phyloP scores from a whole-genome alignment of 169 alveolate genomes.

The Cryptosporidium xiaoi region DNA sequence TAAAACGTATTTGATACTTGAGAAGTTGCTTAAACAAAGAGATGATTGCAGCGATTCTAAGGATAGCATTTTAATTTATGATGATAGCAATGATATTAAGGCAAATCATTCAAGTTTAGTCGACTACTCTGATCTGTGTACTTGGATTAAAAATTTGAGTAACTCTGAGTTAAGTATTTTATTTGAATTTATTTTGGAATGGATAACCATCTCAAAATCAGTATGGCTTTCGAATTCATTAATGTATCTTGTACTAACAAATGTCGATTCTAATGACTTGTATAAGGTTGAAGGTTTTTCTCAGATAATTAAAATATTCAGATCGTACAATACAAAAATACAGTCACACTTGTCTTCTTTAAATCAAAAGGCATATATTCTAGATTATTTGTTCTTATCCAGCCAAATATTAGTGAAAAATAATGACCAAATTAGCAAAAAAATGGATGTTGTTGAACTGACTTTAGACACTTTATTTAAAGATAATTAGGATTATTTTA shows the following conservation, averaged over 20 bases:
- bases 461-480: constrained; percentile 56
- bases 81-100: neutral
- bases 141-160: constrained; percentile 24
- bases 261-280: constrained; percentile 7
- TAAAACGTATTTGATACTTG: constrained; percentile 59
- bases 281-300: constrained; percentile 62
- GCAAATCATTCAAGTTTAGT: neutral
- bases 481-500: neutral
- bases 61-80: neutral
- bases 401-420: constrained; percentile 7
- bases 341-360: constrained; percentile 26
- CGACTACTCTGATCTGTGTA: neutral
- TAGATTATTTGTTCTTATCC: constrained; percentile 54
- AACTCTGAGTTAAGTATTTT: constrained; percentile 10
- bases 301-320: constrained; percentile 43
- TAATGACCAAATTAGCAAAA: neutral
- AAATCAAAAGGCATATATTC: constrained; percentile 43
- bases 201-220: constrained; percentile 67
- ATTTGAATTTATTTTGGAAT: constrained; percentile 40
- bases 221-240: constrained; percentile 60
- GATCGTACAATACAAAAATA: constrained; percentile 47
- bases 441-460: neutral
- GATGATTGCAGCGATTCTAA: neutral
- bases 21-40: constrained; percentile 31
- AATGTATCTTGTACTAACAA: constrained; percentile 43